These are phyloP conservation scores for Colletotrichum sp. DNA, from an alignment of 2,329 filamentous ascomycete species.

Conservation along the genomic window DNA sequence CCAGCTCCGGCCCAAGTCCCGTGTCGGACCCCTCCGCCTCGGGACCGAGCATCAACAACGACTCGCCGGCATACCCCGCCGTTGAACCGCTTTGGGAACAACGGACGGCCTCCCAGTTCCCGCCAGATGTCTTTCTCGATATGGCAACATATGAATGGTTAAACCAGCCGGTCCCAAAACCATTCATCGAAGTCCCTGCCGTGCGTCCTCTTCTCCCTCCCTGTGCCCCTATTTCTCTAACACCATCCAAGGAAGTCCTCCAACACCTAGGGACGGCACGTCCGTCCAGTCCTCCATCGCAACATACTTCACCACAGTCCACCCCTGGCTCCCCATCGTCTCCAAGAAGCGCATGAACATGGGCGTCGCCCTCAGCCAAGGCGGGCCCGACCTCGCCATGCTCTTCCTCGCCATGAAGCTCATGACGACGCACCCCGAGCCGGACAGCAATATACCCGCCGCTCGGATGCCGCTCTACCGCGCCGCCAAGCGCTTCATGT, in stretches of 20 bases:
- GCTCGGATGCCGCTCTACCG: constrained; percentile 44
- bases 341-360: constrained; percentile 50
- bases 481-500: constrained; percentile 46
- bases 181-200: constrained; percentile 40
- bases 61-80: neutral
- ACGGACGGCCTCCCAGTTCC: constrained; percentile 32
- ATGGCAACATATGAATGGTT: constrained; percentile 40
- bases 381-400: constrained; percentile 49
- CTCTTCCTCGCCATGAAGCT: constrained; percentile 56
- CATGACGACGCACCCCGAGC: constrained; percentile 37
- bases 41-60: neutral
- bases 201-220: constrained; percentile 25
- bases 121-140: constrained; percentile 49
- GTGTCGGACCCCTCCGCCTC: neutral
- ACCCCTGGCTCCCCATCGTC: constrained; percentile 53
- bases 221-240: neutral
- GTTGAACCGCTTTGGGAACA: constrained; percentile 2
- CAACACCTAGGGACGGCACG: constrained; percentile 41
- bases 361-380: constrained; percentile 44
- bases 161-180: constrained; percentile 40
- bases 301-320: constrained; percentile 48
- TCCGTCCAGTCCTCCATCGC: constrained; percentile 40
- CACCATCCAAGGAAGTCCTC: constrained; percentile 36
- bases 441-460: constrained; percentile 31
- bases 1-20: neutral